Evolutionary conservation across 805 yeast species (phyloP), one percentile per base, ranked within the genome.

Genomic region (Tetrapisispora phaffii): DNA sequence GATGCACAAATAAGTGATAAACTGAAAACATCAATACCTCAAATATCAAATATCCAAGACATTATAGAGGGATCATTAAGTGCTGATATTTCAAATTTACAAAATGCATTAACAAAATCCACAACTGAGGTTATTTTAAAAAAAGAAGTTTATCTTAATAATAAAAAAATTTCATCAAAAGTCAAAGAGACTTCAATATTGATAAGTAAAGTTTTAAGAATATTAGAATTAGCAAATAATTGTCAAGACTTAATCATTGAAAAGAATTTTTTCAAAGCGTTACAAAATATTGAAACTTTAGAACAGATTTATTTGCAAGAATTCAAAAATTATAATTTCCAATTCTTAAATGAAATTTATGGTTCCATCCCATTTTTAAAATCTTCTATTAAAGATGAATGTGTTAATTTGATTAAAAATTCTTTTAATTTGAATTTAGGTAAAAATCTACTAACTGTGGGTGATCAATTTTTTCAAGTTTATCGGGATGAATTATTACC

Each of bases 141-240:
- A 58, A 85, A 85, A 60, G 79, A 75, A 53, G 60, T 68, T 35
- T 70, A 77, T 40, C 67, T 84, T 21, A 77, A 77, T 43, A 69
- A 78, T 47, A 82, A 82, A 53, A 80, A 79, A 51, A 75, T 82
- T 7, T 72, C 79, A 16, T 67, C 68, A 42, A 85, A 84, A 59
- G 80, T 90, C 49, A 75, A 76, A 44, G 86, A 84, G 52, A 82
- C 95, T 0, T 76, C 76, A 7, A 72, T 75, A 34, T 78, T 86
- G 19, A 76, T 90, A 31, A 77, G 75, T 44, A 72, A 80, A 41
- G 83, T 95, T 52, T 69, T 89, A 21, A 87, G 83, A 51, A 89
- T 89, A 9, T 71, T 90, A 45, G 95, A 89, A 57, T 74, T 84
- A 53, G 84, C 95, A 15, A 89, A 88, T 64, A 84, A 80, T 56